A percentile compares a stretch with the other conserved stretches of the same genome.
These are phyloP conservation scores for Lactifluus piperatus DNA, from an alignment of 768 basidiomycete species.

Conservation along the genomic window DNA sequence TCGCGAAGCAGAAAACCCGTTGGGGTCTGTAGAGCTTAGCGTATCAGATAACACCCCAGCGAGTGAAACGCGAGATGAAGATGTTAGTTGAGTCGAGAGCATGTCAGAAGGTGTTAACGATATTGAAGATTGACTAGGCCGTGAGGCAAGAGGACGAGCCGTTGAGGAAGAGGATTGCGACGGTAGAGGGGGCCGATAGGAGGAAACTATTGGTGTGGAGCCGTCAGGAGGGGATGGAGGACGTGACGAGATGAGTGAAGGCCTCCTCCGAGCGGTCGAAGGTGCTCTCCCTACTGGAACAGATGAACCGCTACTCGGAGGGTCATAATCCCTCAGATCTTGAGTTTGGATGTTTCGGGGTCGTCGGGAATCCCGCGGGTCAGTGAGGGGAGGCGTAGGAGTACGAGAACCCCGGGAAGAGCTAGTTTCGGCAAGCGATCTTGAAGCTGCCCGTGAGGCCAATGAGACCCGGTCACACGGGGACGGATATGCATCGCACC, in stretches of 20 bases:
- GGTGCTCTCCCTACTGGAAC: background rate
- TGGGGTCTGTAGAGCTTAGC: background rate
- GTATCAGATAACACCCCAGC: slow-evolving; percentile 6
- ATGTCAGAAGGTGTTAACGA: background rate
- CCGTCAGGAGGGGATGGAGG: slow-evolving; percentile 8
- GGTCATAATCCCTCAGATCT: slow-evolving; percentile 4
- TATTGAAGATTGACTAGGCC: background rate
- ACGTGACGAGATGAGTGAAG: slow-evolving; percentile 8
- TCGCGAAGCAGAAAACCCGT: slow-evolving; percentile 6
- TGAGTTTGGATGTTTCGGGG: background rate
- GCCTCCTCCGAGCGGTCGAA: background rate
- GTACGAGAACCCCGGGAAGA: slow-evolving; percentile 8
- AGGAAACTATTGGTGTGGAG: background rate
- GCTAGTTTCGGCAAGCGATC: background rate
- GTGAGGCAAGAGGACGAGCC: slow-evolving; percentile 1
- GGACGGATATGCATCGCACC: slow-evolving; percentile 26
- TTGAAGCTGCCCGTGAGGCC: background rate
- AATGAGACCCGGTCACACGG: background rate
- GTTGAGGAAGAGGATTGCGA: slow-evolving; percentile 1
- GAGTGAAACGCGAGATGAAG: slow-evolving; percentile 16
- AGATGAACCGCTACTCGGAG: slow-evolving; percentile 6
- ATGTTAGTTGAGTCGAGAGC: slow-evolving; percentile 1
- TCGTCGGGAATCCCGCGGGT: background rate
- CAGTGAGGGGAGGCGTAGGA: background rate
- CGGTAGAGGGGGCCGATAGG: slow-evolving; percentile 1